These are phyloP conservation scores for Globisporangium yorkense DNA, from an alignment of 352 stramenopile genomes.

Conservation along the genomic window DNA sequence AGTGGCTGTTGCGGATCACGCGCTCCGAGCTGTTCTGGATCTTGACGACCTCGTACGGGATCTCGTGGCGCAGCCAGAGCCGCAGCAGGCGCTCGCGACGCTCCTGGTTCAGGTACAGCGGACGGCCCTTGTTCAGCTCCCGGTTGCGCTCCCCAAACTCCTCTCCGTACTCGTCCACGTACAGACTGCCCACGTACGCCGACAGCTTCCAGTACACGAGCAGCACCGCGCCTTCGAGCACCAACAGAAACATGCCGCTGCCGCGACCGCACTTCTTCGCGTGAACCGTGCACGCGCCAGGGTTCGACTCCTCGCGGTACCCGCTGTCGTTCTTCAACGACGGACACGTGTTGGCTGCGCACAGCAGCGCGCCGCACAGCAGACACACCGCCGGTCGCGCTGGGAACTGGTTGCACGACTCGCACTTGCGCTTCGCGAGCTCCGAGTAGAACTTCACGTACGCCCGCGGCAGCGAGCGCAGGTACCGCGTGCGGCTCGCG, in stretches of 20 bases:
- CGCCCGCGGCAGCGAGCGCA: conserved; percentile 60
- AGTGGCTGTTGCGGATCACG: conserved; percentile 85
- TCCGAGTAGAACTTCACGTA: conserved; percentile 87
- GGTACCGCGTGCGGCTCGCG: conserved; percentile 57
- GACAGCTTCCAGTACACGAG: conserved; percentile 86
- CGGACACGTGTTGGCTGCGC: conserved; percentile 75
- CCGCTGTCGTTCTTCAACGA: conserved; percentile 67
- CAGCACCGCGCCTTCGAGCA: conserved; percentile 78
- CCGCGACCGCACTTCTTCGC: conserved; percentile 81
- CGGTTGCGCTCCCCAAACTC: conserved; percentile 83
- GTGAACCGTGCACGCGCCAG: conserved; percentile 77
- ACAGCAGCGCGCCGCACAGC: conserved; percentile 76
- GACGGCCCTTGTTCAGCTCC: conserved; percentile 74
- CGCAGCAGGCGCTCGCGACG: conserved; percentile 63
- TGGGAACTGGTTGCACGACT: conserved; percentile 70
- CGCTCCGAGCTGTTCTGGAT: conserved; percentile 88
- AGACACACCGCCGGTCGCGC: conserved; percentile 79
- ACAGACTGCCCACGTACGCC: conserved; percentile 76
- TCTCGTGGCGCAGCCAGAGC: conserved; percentile 75
- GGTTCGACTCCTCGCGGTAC: conserved; percentile 75
- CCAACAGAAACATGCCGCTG: conserved; percentile 77
- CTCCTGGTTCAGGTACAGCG: conserved; percentile 74
- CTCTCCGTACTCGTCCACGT: conserved; percentile 86
- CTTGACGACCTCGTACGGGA: conserved; percentile 83
- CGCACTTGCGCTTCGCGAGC: conserved; percentile 75